Evolutionary conservation across 441 rosid species (phyloP), one percentile per base, ranked within the genome.

Genomic region (Gossypium gossypioides): DNA sequence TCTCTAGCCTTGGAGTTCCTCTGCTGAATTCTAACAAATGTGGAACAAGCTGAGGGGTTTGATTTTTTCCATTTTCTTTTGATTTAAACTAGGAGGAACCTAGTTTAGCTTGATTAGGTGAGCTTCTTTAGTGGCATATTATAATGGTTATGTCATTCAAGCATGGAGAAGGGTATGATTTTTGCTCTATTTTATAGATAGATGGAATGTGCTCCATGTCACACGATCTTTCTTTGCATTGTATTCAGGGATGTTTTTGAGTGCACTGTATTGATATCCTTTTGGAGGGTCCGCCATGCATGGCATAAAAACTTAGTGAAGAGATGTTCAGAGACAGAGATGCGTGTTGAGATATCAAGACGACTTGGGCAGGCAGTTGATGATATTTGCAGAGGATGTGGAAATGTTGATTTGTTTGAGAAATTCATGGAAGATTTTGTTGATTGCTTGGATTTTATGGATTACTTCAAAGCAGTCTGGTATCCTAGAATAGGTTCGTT

Each of bases 221-320:
- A 48, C 40, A 29, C 15, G 15, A 42, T 59, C 1, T 77, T 69
- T 76, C 29, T 64, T 65, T 81, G 75, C 7, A 12, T 69, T 81
- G 63, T 76, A 64, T 50, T 76, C 90, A 91, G 96, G 92, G 97
- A 93, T 83, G 97, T 90, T 29, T 93, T 91, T 81, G 93, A 91
- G 77, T 91, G 98, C 80, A 77, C 96, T 1, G 86, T 91, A 18
- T 79, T 90, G 83, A 59, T 91, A 79, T 86, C 92, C 25, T 86
- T 86, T 78, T 93, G 98, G 98, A 85, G 96, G 68, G 84, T 83
- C 24, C 96, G 91, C 54, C 93, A 87, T 63, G 78, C 90, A 21
- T 93, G 97, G 96, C 95, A 90, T 63, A 93, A 89, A 88, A 90
- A 91, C 84, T 75, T 93, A 81, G 69, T 87, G 65, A 90, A 85